Percentiles rank a stretch among this genome's conserved stretches.
phyloP scores from a whole-genome alignment of 768 basidiomycete species.

The Boletus rubroflammeus region DNA sequence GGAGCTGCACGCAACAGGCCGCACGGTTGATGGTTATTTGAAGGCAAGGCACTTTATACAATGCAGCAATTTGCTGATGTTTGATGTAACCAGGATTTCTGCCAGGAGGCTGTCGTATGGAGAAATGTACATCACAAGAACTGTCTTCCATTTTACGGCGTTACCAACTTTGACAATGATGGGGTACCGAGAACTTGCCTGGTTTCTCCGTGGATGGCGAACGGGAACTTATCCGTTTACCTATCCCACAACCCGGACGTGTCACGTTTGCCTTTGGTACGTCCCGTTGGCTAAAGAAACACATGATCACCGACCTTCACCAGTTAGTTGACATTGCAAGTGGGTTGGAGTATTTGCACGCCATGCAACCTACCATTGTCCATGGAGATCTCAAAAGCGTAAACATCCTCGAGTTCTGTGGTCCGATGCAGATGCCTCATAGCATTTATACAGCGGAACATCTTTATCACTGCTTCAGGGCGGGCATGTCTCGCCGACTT shows the following conservation, averaged over 20 bases:
- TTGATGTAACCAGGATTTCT: constrained; percentile 22
- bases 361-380: constrained; percentile 36
- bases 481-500: constrained; percentile 34
- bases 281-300: neutral
- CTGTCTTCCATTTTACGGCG: constrained; percentile 32
- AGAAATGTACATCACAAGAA: constrained; percentile 28
- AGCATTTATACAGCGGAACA: constrained; percentile 20
- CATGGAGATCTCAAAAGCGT: constrained; percentile 46
- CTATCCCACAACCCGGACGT: constrained; percentile 24
- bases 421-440: neutral
- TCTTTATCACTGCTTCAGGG: constrained; percentile 25
- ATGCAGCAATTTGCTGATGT: neutral
- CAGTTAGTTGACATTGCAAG: constrained; percentile 38
- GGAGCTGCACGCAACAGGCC: constrained; percentile 20
- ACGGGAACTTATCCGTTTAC: constrained; percentile 32
- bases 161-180: constrained; percentile 9
- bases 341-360: constrained; percentile 39
- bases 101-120: constrained; percentile 31
- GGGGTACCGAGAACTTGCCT: constrained; percentile 16
- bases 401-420: constrained; percentile 5
- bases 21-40: constrained; percentile 21
- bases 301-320: neutral
- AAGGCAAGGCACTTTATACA: constrained; percentile 19
- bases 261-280: constrained; percentile 34
- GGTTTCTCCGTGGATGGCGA: constrained; percentile 27